A percentile compares a stretch with the other conserved stretches of the same genome.
Evolutionary conservation across 139 green algal species (phyloP).

Genomic region (Tetraselmis chui): DNA sequence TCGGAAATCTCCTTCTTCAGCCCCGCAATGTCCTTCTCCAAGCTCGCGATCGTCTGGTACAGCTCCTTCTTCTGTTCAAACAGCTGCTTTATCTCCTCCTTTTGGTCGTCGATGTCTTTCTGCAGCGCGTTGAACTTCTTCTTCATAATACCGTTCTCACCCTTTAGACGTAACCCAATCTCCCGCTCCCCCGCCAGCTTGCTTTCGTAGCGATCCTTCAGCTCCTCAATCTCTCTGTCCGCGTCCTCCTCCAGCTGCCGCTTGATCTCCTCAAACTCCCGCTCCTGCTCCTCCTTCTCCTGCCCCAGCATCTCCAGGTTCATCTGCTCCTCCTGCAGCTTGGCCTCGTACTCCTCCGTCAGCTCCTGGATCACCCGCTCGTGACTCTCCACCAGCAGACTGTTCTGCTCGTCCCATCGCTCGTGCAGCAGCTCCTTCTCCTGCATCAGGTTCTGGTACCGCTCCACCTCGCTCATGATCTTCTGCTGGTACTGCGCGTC

Average conservation of each 20-base stretch:
- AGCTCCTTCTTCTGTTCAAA: conserved; percentile 75
- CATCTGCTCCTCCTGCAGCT: conserved; percentile 54
- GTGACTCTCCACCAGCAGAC: conserved; percentile 67
- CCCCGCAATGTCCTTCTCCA: conserved; percentile 77
- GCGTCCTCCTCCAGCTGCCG: conserved; percentile 84
- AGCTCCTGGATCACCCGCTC: conserved; percentile 75
- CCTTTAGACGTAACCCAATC: conserved; percentile 68
- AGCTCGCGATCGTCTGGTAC: conserved; percentile 34
- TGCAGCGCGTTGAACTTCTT: conserved; percentile 83
- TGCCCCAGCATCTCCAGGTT: conserved; percentile 51
- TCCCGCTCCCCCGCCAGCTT: conserved; percentile 59
- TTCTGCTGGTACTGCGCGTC: conserved; percentile 78
- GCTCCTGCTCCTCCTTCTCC: conserved; percentile 30
- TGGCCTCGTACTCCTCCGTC: conserved; percentile 72
- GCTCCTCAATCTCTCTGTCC: conserved; percentile 83
- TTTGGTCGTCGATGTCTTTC: conserved; percentile 75
- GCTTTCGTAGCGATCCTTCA: conserved; percentile 71
- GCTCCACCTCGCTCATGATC: conserved; percentile 81
- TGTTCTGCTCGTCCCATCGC: conserved; percentile 78
- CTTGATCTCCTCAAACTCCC: conserved; percentile 66
- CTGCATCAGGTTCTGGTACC: conserved; percentile 60
- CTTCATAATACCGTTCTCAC: conserved; percentile 91
- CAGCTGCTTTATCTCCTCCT: conserved; percentile 71
- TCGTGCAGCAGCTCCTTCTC: conserved; percentile 74
- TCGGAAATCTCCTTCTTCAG: conserved; percentile 79